These are phyloP conservation scores for Curvularia hawaiiensis DNA, from an alignment of 2,329 filamentous ascomycete genomes.

Conservation along the genomic window DNA sequence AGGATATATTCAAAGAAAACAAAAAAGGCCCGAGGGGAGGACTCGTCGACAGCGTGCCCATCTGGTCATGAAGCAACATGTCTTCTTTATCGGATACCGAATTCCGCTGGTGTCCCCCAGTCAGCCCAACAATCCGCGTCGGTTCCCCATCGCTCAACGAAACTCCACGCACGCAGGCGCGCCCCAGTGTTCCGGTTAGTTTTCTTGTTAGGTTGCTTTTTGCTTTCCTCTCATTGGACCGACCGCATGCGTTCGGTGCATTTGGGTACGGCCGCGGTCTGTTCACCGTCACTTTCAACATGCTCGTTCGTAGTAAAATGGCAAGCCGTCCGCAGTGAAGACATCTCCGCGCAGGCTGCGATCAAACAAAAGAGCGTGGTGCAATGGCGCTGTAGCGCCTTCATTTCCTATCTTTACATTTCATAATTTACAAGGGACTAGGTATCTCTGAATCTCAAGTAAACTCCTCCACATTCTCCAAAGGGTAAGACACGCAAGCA, in stretches of 20 bases:
- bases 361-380: slow-evolving; percentile 28
- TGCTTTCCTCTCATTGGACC: slow-evolving; percentile 6
- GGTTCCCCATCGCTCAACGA: slow-evolving; percentile 29
- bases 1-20: no score
- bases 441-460: slow-evolving; percentile 33
- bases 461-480: slow-evolving; percentile 23
- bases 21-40: neutral
- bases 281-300: neutral
- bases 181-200: slow-evolving; percentile 13
- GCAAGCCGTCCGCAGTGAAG: slow-evolving; percentile 1
- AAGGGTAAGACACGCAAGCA: slow-evolving; percentile 9
- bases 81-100: slow-evolving; percentile 10
- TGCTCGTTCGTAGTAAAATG: slow-evolving; percentile 1
- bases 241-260: neutral
- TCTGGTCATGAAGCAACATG: neutral
- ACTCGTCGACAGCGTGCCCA: neutral
- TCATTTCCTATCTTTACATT: slow-evolving; percentile 40
- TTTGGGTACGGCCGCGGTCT: slow-evolving; percentile 5
- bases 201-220: slow-evolving; percentile 12
- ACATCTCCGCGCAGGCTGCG: slow-evolving; percentile 23
- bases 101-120: neutral
- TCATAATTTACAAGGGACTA: slow-evolving; percentile 45
- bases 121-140: slow-evolving; percentile 22
- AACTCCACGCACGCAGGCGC: slow-evolving; percentile 7
- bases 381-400: slow-evolving; percentile 37